Evolutionary conservation across 257 asterid species (phyloP).

Genomic region (Primulina eburnea): DNA sequence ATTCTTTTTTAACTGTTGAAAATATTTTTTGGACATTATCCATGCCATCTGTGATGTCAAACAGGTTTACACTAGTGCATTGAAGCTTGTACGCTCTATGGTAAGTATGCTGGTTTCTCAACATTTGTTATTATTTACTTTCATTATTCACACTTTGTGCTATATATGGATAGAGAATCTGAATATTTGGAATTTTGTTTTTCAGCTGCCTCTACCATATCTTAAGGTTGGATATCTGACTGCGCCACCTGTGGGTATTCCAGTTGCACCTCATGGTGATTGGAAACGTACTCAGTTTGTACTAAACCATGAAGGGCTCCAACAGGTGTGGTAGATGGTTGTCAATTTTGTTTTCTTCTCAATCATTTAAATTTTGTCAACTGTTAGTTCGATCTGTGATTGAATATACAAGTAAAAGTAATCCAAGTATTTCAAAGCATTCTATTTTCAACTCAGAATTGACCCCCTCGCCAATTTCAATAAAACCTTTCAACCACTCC

Average conservation of each 20-base stretch:
- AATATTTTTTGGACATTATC: not conserved
- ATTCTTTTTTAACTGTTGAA: too few species aligned
- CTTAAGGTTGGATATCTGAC: constrained; percentile 87
- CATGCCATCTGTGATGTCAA: constrained; percentile 23
- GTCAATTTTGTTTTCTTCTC: constrained; percentile 13
- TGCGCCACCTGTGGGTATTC: constrained; percentile 88
- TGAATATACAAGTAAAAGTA: constrained; percentile 11
- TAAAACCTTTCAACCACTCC: too few species aligned
- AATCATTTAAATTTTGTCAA: constrained; percentile 5
- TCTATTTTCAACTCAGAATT: not conserved
- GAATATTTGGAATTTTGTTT: constrained; percentile 17
- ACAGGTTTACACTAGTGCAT: constrained; percentile 95
- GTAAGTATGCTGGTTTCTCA: constrained; percentile 43
- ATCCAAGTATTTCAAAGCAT: constrained; percentile 5
- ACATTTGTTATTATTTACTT: constrained; percentile 10
- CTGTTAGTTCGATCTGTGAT: constrained; percentile 1
- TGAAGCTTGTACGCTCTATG: constrained; percentile 98
- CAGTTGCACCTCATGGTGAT: constrained; percentile 89
- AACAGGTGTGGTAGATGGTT: constrained; percentile 52
- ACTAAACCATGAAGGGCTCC: constrained; percentile 86
- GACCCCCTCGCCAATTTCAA: not conserved
- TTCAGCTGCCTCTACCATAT: constrained; percentile 95
- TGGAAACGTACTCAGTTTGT: constrained; percentile 87
- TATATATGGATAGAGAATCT: constrained; percentile 12
- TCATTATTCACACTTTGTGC: constrained; percentile 12